phyloP scores from a whole-genome alignment of 192 early-diverging fungal species.

The Geranomyces michiganensis region DNA sequence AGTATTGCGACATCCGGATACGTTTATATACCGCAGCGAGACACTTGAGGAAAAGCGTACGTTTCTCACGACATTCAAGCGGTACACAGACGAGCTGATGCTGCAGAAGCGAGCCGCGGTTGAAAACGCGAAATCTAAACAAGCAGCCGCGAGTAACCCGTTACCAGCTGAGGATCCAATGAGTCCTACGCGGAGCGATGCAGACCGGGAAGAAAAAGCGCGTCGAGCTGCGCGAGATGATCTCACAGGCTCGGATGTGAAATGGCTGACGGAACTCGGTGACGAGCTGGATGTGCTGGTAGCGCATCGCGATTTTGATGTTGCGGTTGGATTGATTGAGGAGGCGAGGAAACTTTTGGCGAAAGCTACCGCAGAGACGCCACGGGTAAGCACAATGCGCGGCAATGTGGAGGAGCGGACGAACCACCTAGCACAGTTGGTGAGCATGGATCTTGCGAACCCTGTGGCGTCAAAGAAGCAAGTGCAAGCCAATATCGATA shows the following conservation, averaged over 20 bases:
- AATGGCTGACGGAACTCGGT: conserved; percentile 73
- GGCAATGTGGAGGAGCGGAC: conserved; percentile 45
- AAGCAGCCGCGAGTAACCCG: neutral
- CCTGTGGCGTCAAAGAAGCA: conserved; percentile 79
- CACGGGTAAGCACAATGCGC: conserved; percentile 36
- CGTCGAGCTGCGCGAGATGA: conserved; percentile 16
- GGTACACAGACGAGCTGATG: conserved; percentile 62
- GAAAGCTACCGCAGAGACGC: conserved; percentile 33
- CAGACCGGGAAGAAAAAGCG: conserved; percentile 8
- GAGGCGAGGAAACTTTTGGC: conserved; percentile 52
- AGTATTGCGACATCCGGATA: conserved; percentile 81
- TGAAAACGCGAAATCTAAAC: conserved; percentile 24
- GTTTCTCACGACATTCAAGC: conserved; percentile 59
- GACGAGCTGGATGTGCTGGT: conserved; percentile 93
- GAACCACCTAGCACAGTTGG: conserved; percentile 52
- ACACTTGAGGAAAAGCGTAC: conserved; percentile 71
- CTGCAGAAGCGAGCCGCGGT: conserved; percentile 38
- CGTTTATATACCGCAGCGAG: conserved; percentile 72
- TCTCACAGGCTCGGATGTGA: conserved; percentile 32
- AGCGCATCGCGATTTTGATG: conserved; percentile 87
- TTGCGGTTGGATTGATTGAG: conserved; percentile 72
- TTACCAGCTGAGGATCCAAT: neutral
- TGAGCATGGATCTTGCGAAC: conserved; percentile 75
- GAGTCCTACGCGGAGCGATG: conserved; percentile 9
- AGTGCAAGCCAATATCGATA: conserved; percentile 76